Evolutionary conservation across 768 basidiomycete species (phyloP), one percentile per base, ranked within the genome.

Genomic region (Rhodotorula babjevae): DNA sequence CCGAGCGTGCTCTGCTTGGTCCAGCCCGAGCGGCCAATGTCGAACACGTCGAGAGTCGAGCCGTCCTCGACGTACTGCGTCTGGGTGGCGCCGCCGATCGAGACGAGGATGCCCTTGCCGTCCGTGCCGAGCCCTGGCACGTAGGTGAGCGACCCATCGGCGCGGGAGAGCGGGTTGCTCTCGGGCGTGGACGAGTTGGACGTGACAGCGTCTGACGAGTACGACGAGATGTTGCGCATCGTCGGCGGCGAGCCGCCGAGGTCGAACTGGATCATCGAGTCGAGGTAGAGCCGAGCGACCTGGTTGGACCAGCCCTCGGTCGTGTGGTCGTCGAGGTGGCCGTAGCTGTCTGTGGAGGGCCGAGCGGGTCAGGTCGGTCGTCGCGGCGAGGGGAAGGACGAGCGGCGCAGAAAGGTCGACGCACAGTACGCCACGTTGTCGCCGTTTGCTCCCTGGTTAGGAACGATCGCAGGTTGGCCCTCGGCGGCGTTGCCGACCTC

Each of bases 1-100:
- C 76, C 77, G 15, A 63, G 63, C 15, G 73, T 75, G 11, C 58
- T 44, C 44, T 77, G 77, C 33, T 68, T 69, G 16, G 71, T 69
- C 77, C 77, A 77, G 0, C 77, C 74, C 0, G 19, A 29, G 7
- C 67, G 56, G 27, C 77, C 66, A 33, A 67, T 31, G 52, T 67
- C 66, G 52, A 29, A 67, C 12, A 67, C 50, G 52, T 61, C 66
- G 36, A 67, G 60, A 3, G 53, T 50, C 31, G 59, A 53, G n/a
- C 40, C 50, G 59, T 67, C 66, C 14, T 60, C 59, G 50, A 67
- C 59, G 40, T 67, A 75, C 52, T 63, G 50, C 3, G 46, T 36
- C 15, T 36, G 15, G 0, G 73, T 75, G 16, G 73, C 73, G 21
- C 73, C 73, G 31, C 73, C 73, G 18, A 75, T 68, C 2, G 63